Evolutionary conservation across 2,329 filamentous ascomycete species (phyloP).

Genomic region (Alternaria arbusti): DNA sequence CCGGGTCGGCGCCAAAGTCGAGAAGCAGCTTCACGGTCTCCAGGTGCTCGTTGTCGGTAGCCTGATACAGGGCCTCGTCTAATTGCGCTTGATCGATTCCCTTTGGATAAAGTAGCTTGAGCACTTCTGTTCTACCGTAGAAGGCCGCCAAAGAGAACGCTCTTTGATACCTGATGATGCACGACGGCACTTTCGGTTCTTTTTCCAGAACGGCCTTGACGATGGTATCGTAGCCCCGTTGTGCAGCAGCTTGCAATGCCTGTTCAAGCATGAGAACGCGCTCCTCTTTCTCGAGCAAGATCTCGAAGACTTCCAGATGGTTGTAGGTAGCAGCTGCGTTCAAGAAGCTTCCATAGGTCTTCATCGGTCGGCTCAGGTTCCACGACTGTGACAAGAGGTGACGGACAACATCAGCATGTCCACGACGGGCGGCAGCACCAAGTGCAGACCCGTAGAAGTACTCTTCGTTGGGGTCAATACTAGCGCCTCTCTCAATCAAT

Average conservation of each 20-base stretch:
- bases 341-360: slow-evolving; percentile 27
- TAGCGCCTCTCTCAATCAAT: slow-evolving; percentile 24
- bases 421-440: slow-evolving; percentile 23
- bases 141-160: slow-evolving; percentile 27
- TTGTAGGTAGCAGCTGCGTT: slow-evolving; percentile 32
- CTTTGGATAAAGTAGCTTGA: slow-evolving; percentile 17
- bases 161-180: slow-evolving; percentile 21
- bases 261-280: slow-evolving; percentile 25
- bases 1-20: slow-evolving; percentile 22
- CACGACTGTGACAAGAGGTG: slow-evolving; percentile 24
- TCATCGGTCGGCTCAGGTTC: slow-evolving; percentile 22
- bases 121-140: slow-evolving; percentile 23
- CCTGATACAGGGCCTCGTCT: slow-evolving; percentile 25
- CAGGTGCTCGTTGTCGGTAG: slow-evolving; percentile 27
- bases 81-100: slow-evolving; percentile 18
- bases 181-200: neutral
- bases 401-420: slow-evolving; percentile 25
- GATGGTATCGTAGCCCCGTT: slow-evolving; percentile 21
- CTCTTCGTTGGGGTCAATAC: slow-evolving; percentile 28
- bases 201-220: slow-evolving; percentile 25
- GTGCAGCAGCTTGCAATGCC: slow-evolving; percentile 26
- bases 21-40: slow-evolving; percentile 29
- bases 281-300: slow-evolving; percentile 23
- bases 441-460: slow-evolving; percentile 29
- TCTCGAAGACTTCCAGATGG: slow-evolving; percentile 24